Percentiles rank a stretch among this genome's conserved stretches.
phyloP scores from a whole-genome alignment of 768 basidiomycete species.

The Boletus speciosus region DNA sequence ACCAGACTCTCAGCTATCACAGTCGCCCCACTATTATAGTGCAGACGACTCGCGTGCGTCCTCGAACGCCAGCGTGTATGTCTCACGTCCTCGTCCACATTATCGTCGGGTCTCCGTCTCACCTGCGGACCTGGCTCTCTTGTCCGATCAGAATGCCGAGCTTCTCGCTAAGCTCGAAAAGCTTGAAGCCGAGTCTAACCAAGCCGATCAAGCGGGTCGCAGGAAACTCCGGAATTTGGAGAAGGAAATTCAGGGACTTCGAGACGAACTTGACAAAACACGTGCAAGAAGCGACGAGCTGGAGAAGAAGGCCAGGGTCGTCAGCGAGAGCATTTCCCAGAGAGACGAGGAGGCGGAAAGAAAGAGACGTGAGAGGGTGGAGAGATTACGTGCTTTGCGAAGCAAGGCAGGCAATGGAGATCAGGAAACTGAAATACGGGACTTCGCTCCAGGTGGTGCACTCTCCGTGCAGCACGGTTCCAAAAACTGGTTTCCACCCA shows the following conservation, averaged over 20 bases:
- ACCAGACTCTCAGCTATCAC: slow-evolving; percentile 25
- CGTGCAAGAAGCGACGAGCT: slow-evolving; percentile 67
- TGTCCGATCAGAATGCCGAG: slow-evolving; percentile 83
- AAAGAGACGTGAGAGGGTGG: slow-evolving; percentile 41
- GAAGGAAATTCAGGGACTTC: slow-evolving; percentile 71
- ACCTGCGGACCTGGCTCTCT: slow-evolving; percentile 61
- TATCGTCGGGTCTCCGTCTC: slow-evolving; percentile 56
- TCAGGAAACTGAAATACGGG: slow-evolving; percentile 37
- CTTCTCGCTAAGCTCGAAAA: slow-evolving; percentile 71
- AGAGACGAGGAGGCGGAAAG: slow-evolving; percentile 31
- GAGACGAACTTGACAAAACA: slow-evolving; percentile 75
- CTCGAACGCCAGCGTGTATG: slow-evolving; percentile 12
- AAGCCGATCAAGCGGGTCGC: slow-evolving; percentile 64
- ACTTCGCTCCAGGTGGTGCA: slow-evolving; percentile 62
- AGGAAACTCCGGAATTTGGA: slow-evolving; percentile 70
- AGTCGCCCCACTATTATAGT: slow-evolving; percentile 34
- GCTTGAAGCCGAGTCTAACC: slow-evolving; percentile 65
- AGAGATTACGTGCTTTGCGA: slow-evolving; percentile 52
- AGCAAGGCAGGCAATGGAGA: slow-evolving; percentile 33
- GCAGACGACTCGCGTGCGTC: slow-evolving; percentile 26
- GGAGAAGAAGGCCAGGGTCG: slow-evolving; percentile 58
- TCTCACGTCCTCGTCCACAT: slow-evolving; percentile 27
- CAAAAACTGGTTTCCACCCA: slow-evolving; percentile 19
- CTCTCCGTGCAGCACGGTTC: slow-evolving; percentile 24
- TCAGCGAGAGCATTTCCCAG: slow-evolving; percentile 23